Evolutionary conservation across 257 asterid genomes (phyloP), one percentile per base, ranked within the genome.

Genomic region (Gynochthodes officinalis): DNA sequence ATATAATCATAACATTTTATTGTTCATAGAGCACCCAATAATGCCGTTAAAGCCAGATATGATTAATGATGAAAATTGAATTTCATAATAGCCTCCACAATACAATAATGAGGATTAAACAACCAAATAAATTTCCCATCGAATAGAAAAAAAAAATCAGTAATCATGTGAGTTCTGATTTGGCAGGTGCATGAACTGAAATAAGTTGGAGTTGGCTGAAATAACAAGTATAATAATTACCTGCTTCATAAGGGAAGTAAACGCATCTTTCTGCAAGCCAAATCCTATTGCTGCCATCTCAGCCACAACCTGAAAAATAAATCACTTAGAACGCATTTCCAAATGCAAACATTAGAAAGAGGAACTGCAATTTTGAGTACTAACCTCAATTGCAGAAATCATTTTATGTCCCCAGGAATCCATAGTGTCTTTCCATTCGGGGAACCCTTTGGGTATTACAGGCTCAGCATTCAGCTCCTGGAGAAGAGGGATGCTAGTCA

Each of bases 251-350:
- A 90, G 84, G 83, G 97, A 95, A 79, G 97, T 90, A 76, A 95
- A 95, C 57, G 99, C 96, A 80, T 90, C 98, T 83, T 83, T 91
- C 64, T 88, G 79, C 83, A 95, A 83, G 71, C 96, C 99, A 87
- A 94, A 94, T 40, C 99, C 99, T 70, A 90, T 84, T 9, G 98
- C 99, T 33, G 97, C 99, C 98, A 94, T 90, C 84, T 94, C 98
- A 70, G 98, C 96, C 82, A 92, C 98, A 64, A 74, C 91, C 99
- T 95, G 79, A 73, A 63, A 78, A 76, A 78, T 44, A 74, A 23
- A 61, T 53, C 6, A 62, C 68, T 61, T 21, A 19, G 25, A 19
- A 49, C 42, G 39, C 75, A 76, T 48, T 59, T 58, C 75, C 75
- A 73, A 58, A 33, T 27, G 63, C 19, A 21, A 39, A 39, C 39